Evolutionary conservation across 2,329 filamentous ascomycete genomes (phyloP).

Genomic region (Microascus cirrosus): DNA sequence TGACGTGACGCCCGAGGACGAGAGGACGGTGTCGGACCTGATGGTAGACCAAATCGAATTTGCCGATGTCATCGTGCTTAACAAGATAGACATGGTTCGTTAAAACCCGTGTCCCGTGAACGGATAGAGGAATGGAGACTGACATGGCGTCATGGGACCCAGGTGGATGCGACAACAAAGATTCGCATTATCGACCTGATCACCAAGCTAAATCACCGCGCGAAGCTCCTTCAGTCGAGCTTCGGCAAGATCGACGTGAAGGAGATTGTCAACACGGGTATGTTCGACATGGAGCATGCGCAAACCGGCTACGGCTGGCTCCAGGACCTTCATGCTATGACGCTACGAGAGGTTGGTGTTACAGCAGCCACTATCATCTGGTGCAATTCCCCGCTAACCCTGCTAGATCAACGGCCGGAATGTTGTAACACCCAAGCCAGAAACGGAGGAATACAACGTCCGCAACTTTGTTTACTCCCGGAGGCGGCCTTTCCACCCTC

Average conservation of each 20-base stretch:
- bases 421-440: slow-evolving; percentile 52
- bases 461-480: slow-evolving; percentile 59
- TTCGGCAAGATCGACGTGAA: slow-evolving; percentile 49
- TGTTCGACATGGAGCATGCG: slow-evolving; percentile 54
- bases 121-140: neutral
- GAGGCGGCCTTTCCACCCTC: slow-evolving; percentile 40
- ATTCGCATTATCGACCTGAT: slow-evolving; percentile 40
- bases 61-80: slow-evolving; percentile 60
- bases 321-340: slow-evolving; percentile 58
- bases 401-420: slow-evolving; percentile 32
- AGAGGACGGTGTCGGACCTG: slow-evolving; percentile 62
- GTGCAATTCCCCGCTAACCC: accelerated
- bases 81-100: slow-evolving; percentile 55
- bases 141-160: neutral
- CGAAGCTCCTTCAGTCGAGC: slow-evolving; percentile 50
- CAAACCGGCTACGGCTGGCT: slow-evolving; percentile 59
- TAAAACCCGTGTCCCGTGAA: neutral
- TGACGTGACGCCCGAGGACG: slow-evolving; percentile 55
- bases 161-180: slow-evolving; percentile 28
- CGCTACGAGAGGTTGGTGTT: slow-evolving; percentile 39
- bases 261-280: slow-evolving; percentile 53
- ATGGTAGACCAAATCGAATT: slow-evolving; percentile 74
- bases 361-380: slow-evolving; percentile 14
- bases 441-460: slow-evolving; percentile 64
- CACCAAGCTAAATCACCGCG: slow-evolving; percentile 52